phyloP scores from a whole-genome alignment of 2,329 filamentous ascomycete species.

The Pseudogymnoascus sp. region DNA sequence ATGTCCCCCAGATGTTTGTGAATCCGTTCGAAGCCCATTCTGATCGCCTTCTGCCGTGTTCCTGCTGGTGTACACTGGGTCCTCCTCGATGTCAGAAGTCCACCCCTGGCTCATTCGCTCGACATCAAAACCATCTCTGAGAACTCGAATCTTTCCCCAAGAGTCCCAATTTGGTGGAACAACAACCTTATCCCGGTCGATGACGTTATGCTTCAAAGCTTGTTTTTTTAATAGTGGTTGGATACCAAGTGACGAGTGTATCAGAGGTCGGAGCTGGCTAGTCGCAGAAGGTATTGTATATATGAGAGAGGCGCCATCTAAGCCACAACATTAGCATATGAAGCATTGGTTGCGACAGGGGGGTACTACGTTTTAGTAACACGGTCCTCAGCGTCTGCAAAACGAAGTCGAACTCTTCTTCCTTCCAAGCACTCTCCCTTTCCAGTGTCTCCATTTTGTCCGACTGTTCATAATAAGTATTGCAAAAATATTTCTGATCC shows the following conservation, averaged over 20 bases:
- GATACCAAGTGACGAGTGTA: conserved; percentile 80
- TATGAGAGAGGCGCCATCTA: conserved; percentile 76
- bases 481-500: conserved; percentile 14
- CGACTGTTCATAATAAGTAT: conserved; percentile 16
- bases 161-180: conserved; percentile 98
- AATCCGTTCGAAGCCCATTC: conserved; percentile 11
- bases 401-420: conserved; percentile 93
- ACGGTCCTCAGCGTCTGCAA: conserved; percentile 87
- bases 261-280: conserved; percentile 67
- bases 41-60: conserved; percentile 18
- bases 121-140: conserved; percentile 86
- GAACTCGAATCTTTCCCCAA: conserved; percentile 90
- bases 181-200: conserved; percentile 87
- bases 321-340: conserved; percentile 15
- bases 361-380: conserved; percentile 65
- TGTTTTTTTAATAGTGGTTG: conserved; percentile 73
- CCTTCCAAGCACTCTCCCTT: conserved; percentile 85
- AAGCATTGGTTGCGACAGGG: background rate
- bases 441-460: conserved; percentile 65
- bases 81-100: conserved; percentile 70
- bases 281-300: conserved; percentile 72
- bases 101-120: conserved; percentile 79
- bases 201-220: conserved; percentile 79
- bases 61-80: conserved; percentile 32
- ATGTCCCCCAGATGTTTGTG: conserved; percentile 34